phyloP scores from a whole-genome alignment of 2,329 filamentous ascomycete genomes.

The Plenodomus lindquistii region DNA sequence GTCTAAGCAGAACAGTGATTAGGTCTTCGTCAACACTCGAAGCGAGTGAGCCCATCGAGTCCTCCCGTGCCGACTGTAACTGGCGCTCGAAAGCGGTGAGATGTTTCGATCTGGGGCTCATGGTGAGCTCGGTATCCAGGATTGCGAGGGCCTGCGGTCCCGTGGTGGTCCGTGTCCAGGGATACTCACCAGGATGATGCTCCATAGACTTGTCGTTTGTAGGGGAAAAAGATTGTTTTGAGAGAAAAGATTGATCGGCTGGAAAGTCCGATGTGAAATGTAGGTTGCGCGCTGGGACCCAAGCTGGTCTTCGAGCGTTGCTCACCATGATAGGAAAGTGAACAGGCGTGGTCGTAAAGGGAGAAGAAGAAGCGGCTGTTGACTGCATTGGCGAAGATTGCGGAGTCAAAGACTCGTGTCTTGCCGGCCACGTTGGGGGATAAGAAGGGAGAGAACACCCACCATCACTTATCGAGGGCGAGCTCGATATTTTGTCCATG shows the following conservation, averaged over 20 bases:
- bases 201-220: constrained; percentile 41
- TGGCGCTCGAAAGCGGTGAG: constrained; percentile 23
- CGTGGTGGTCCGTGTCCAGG: constrained; percentile 24
- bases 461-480: constrained; percentile 99
- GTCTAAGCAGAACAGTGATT: constrained; percentile 46
- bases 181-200: constrained; percentile 59
- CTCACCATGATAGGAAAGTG: constrained; percentile 47
- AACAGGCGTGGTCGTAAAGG: constrained; percentile 48
- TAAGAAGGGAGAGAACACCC: constrained; percentile 62
- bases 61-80: constrained; percentile 26
- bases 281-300: constrained; percentile 36
- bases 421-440: constrained; percentile 44
- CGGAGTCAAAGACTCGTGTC: constrained; percentile 49
- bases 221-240: constrained; percentile 26
- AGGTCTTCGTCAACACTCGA: constrained; percentile 42
- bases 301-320: constrained; percentile 23
- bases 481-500: constrained; percentile 99
- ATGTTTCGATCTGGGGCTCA: constrained; percentile 29
- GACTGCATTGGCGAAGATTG: constrained; percentile 33
- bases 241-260: constrained; percentile 42
- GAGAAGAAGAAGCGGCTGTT: constrained; percentile 46
- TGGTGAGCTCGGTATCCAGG: constrained; percentile 1
- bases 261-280: constrained; percentile 28
- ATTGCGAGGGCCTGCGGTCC: constrained; percentile 7
- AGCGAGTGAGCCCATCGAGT: constrained; percentile 36